Evolutionary conservation across 148 eudicot genomes (phyloP), one percentile per base, ranked within the genome.

Genomic region (Heliosperma pusillum): DNA sequence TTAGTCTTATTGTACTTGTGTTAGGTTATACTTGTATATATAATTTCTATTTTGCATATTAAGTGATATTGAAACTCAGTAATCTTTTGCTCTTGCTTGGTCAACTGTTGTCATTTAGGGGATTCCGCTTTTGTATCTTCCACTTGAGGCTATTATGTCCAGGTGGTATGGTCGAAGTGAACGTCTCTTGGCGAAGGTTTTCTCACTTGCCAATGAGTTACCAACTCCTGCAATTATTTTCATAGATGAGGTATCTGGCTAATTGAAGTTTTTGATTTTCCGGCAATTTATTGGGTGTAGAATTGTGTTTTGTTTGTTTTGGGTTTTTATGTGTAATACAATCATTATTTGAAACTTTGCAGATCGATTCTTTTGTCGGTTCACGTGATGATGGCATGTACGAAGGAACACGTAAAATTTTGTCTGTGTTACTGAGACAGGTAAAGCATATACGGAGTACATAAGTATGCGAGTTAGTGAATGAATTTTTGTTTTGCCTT

Each of bases 291-390:
- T 47, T 33, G 36, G 36, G 36, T 33, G 36, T 33, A 33, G 36
- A 1, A 33, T 33, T 33, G 36, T 33, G 36, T 47, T 47, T 47
- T 66, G 20, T 71, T 33, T 33, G 36, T 33, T 33, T 19, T 47
- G 74, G 36, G 3, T 33, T 3, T 33, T 33, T 33, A 33, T 33
- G 36, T 33, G 36, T 33, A 33, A 33, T 33, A 33, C 36, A 6
- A 33, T 33, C 36, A 33, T 33, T 33, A 33, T 33, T 33, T 33
- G 66, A 73, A 69, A 59, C 63, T 44, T 27, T 52, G 70, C 86
- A 95, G 99, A 90, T 95, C 82, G 99, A 95, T 89, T 89, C 99
- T 75, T 85, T 95, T 83, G 99, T 97, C 83, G 80, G 85, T 83
- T 83, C 94, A 76, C 97, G 97, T 89, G 97, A 92, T 82, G 88